Base-by-base conservation (phyloP, 2,329 filamentous ascomycete genomes). In the Sphaerostilbella broomeana region DNA sequence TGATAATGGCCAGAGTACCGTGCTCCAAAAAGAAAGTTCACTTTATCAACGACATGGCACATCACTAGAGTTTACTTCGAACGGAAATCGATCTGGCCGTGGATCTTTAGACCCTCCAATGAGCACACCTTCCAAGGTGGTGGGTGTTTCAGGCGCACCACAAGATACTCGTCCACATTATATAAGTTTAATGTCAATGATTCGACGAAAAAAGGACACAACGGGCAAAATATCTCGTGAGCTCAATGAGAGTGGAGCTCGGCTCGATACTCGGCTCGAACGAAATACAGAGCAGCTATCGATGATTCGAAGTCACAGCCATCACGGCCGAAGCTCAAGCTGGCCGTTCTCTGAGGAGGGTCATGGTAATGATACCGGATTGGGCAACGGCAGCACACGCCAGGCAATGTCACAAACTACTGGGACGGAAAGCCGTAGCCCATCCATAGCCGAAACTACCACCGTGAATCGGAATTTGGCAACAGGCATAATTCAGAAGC, bases 191-290 rank as follows among this genome's bases (percentile, higher is more conserved):
- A 70, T 79, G 60, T 69, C 69, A 2, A 75, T 75, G 4, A 60
- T 87, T n/a, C 75, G 79, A 25, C 78, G 83, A 39, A 84, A 79
- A 56, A 67, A 62, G 28, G 69, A 74, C 45, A 51, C 64, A 18
- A 53, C 63, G 40, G 62, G 67, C 33, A 75, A 71, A 51, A 71
- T 81, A 15, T 66, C 72, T 21, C 76, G 77, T 25, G 71, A 72
- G 16, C 52, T 63, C 8, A 54, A 60, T 10, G 79, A 82, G 48
- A 80, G 72, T 47, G 72, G 73, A 2, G 77, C 79, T 2, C 67
- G 79, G 8, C 68, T 72, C 36, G 80, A 84, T 47, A 81, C 77
- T 0, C 70, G 66, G 15, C 63, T 83, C 2, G 79, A 84, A 55
- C 69, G 77, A 21, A 75, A 67, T 46, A 55, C 63, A n/a, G 63